These are phyloP conservation scores for Linum usitatissimum DNA, from an alignment of 345 rosid genomes.

Conservation along the genomic window DNA sequence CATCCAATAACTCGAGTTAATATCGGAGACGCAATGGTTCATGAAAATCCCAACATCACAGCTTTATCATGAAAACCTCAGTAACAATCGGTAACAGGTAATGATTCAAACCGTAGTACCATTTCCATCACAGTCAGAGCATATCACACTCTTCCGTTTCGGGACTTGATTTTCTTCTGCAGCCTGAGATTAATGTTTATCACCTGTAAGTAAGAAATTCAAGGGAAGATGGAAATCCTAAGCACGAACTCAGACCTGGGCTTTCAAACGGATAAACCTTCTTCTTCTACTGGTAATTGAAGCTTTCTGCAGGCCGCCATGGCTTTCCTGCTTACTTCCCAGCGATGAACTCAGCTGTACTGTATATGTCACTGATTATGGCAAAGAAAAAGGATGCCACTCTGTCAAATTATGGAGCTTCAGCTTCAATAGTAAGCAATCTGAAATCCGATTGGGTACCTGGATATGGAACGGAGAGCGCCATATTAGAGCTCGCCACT, in stretches of 20 bases:
- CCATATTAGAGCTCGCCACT: neutral
- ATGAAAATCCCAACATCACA: too few relatives aligned
- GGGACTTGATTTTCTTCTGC: conserved; percentile 19
- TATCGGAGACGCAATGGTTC: neutral
- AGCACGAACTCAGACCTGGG: conserved; percentile 14
- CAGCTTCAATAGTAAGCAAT: neutral
- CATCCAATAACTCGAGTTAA: neutral
- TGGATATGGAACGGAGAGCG: neutral
- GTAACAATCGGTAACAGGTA: too few relatives aligned
- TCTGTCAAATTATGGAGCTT: too few relatives aligned
- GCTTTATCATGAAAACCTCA: too few relatives aligned
- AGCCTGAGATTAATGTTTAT: conserved; percentile 24
- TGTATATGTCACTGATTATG: too few relatives aligned
- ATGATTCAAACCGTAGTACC: conserved; percentile 13
- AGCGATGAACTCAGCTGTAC: too few relatives aligned
- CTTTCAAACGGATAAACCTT: conserved; percentile 5
- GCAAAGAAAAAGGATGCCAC: too few relatives aligned
- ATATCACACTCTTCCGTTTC: conserved; percentile 34
- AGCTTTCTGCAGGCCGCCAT: too few relatives aligned
- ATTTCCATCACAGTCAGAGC: conserved; percentile 39
- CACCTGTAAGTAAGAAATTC: neutral
- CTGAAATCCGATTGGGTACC: neutral
- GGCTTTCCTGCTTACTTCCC: too few relatives aligned
- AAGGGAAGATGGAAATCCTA: neutral
- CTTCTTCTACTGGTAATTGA: neutral